These are phyloP conservation scores for Thelonectria blattea DNA, from an alignment of 2,329 filamentous ascomycete genomes.

Conservation along the genomic window DNA sequence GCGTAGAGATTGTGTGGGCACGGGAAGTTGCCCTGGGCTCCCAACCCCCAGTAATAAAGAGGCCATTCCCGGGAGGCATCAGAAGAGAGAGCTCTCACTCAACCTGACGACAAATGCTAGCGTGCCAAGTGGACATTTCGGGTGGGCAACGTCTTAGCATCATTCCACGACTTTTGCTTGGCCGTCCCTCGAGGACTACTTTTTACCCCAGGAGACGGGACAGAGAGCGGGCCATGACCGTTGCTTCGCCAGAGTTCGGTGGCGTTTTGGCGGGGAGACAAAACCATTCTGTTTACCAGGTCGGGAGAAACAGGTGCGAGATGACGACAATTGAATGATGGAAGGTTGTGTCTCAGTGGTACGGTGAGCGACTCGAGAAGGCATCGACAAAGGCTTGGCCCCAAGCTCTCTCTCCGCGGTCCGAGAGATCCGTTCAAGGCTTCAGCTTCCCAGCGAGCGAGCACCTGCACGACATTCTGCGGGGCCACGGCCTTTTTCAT, in stretches of 20 bases:
- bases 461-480: conserved; percentile 27
- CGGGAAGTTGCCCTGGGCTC: background rate
- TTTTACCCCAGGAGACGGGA: too few species aligned
- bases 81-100: background rate
- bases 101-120: background rate
- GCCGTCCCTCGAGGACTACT: too few species aligned
- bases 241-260: background rate
- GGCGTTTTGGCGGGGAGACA: background rate
- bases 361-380: background rate
- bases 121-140: background rate
- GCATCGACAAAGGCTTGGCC: background rate
- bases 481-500: conserved; percentile 7
- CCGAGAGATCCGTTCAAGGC: conserved; percentile 13
- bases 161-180: conserved; percentile 1
- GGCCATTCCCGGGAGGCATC: too few species aligned
- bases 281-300: background rate
- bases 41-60: background rate
- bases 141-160: background rate
- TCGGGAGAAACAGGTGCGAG: background rate
- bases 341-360: background rate
- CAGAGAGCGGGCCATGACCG: background rate
- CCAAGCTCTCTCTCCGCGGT: too few species aligned
- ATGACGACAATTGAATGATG: background rate
- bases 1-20: background rate
- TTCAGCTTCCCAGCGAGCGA: background rate